These are phyloP conservation scores for Shiraia sp. DNA, from an alignment of 2,329 filamentous ascomycete species.

Conservation along the genomic window DNA sequence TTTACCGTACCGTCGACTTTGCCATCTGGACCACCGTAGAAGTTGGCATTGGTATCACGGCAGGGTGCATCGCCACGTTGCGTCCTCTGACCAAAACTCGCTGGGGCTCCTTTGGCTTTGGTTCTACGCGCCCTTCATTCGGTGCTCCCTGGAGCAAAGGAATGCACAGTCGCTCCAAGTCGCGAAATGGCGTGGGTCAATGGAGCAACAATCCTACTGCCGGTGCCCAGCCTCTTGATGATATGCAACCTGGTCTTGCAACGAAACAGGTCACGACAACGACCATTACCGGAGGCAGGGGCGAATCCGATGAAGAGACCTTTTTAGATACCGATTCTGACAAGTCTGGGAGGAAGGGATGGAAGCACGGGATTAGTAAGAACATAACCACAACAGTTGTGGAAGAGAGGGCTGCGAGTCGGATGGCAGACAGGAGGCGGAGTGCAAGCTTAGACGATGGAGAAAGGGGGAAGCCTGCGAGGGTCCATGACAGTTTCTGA, in stretches of 20 bases:
- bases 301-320: slow-evolving; percentile 25
- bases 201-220: background rate
- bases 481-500: slow-evolving; percentile 1
- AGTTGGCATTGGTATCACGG: slow-evolving; percentile 32
- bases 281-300: slow-evolving; percentile 23
- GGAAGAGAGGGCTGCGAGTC: background rate
- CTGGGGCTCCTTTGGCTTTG: background rate
- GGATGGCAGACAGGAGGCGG: background rate
- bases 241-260: slow-evolving; percentile 12
- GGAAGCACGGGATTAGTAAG: slow-evolving; percentile 2
- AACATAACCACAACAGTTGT: slow-evolving; percentile 2
- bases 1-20: slow-evolving; percentile 35
- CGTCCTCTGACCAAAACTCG: slow-evolving; percentile 25
- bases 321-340: slow-evolving; percentile 13
- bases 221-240: slow-evolving; percentile 14
- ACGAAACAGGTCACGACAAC: slow-evolving; percentile 24
- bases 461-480: background rate
- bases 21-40: slow-evolving; percentile 37
- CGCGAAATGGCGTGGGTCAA: background rate
- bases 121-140: slow-evolving; percentile 5
- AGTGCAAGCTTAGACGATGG: slow-evolving; percentile 1
- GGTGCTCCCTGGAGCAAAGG: slow-evolving; percentile 22
- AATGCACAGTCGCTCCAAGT: slow-evolving; percentile 13
- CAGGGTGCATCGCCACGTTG: slow-evolving; percentile 32
- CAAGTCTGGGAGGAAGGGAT: background rate